Conservation (phyloP, 805 yeast species). For the Myxozyma monticola region DNA sequence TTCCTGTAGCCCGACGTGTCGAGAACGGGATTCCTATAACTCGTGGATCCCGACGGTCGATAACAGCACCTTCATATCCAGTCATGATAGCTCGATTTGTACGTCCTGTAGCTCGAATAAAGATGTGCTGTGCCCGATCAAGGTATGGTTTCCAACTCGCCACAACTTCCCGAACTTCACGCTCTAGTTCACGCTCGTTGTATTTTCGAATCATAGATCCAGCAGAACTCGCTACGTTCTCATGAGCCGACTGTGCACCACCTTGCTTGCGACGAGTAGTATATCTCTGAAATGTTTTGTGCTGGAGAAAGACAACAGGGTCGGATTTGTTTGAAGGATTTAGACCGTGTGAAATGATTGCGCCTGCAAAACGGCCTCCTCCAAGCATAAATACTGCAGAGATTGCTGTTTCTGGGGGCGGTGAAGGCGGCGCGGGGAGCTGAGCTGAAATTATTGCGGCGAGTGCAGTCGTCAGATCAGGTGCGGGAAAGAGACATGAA, state of each 20-base stretch:
- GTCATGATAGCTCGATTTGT: slow-evolving; percentile 62
- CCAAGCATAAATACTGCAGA: slow-evolving; percentile 92
- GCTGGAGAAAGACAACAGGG: slow-evolving; percentile 63
- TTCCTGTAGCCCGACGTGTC: slow-evolving; percentile 79
- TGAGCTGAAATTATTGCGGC: slow-evolving; percentile 61
- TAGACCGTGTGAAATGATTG: slow-evolving; percentile 73
- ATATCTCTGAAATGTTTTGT: slow-evolving; percentile 89
- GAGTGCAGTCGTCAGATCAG: slow-evolving; percentile 39
- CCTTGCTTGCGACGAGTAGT: slow-evolving; percentile 97
- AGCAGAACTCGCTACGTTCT: slow-evolving; percentile 92
- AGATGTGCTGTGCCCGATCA: slow-evolving; percentile 65
- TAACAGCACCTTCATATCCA: slow-evolving; percentile 60
- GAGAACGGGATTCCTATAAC: slow-evolving; percentile 80
- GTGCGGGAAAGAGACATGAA: slow-evolving; percentile 28
- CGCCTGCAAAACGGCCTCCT: slow-evolving; percentile 98
- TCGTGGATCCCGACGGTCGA: slow-evolving; percentile 58
- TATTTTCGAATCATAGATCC: slow-evolving; percentile 88
- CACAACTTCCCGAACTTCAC: slow-evolving; percentile 73
- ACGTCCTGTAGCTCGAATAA: slow-evolving; percentile 77
- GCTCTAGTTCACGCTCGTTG: slow-evolving; percentile 78
- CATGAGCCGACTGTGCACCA: slow-evolving; percentile 92
- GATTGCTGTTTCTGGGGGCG: slow-evolving; percentile 8
- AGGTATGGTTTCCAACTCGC: slow-evolving; percentile 63
- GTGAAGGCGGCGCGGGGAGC: slow-evolving; percentile 41
- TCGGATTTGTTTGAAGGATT: slow-evolving; percentile 54